Percentiles rank a stretch among this genome's conserved stretches.
phyloP scores from a whole-genome alignment of 2,329 filamentous ascomycete species.

The Penicillium crustosum region DNA sequence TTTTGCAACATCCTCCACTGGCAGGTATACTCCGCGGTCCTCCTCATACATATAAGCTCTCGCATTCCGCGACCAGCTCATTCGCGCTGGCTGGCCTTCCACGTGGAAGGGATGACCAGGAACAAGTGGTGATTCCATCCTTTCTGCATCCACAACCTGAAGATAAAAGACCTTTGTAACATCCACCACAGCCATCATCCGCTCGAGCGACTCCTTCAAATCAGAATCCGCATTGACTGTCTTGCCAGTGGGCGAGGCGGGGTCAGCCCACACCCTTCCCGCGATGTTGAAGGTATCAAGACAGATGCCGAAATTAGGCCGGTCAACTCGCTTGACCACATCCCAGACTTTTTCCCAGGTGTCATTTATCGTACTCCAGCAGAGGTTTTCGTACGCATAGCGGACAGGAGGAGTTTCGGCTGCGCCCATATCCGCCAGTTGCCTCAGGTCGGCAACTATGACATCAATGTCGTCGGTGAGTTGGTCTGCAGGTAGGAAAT shows the following conservation, averaged over 20 bases:
- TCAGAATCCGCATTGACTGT: slow-evolving; percentile 56
- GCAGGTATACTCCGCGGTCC: slow-evolving; percentile 65
- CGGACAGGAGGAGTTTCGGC: slow-evolving; percentile 57
- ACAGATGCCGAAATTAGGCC: slow-evolving; percentile 71
- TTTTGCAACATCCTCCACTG: slow-evolving; percentile 60
- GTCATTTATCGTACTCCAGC: slow-evolving; percentile 69
- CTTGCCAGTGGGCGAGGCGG: slow-evolving; percentile 53
- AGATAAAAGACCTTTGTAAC: slow-evolving; percentile 70
- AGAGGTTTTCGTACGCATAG: slow-evolving; percentile 72
- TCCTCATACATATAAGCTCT: slow-evolving; percentile 66
- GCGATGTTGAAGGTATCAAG: slow-evolving; percentile 78
- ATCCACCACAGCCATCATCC: slow-evolving; percentile 58
- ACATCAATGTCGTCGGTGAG: too few species aligned
- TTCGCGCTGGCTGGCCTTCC: slow-evolving; percentile 59
- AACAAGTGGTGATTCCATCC: slow-evolving; percentile 57
- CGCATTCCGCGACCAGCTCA: slow-evolving; percentile 79
- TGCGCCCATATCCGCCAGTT: slow-evolving; percentile 67
- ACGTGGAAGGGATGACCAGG: slow-evolving; percentile 60
- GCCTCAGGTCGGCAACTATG: slow-evolving; percentile 53
- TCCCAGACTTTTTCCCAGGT: slow-evolving; percentile 73
- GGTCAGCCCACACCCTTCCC: slow-evolving; percentile 67
- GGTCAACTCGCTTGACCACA: slow-evolving; percentile 62
- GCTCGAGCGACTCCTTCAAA: slow-evolving; percentile 55
- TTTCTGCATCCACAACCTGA: slow-evolving; percentile 73
- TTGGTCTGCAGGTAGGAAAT: too few species aligned